phyloP scores from a whole-genome alignment of 257 asterid species.

The Gynochthodes officinalis region DNA sequence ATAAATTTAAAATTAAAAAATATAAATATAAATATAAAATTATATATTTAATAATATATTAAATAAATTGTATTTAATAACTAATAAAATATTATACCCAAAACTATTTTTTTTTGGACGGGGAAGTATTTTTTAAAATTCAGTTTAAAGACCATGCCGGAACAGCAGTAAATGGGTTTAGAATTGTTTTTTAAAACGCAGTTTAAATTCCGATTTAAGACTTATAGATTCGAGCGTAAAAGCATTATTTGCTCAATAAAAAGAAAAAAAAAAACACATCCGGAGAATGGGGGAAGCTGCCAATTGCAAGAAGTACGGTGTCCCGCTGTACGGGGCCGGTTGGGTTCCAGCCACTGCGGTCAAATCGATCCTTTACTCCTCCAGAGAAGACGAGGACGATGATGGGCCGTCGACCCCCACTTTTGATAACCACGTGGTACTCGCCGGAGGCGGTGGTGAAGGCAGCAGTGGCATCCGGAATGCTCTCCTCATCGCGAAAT shows the following conservation, averaged over 20 bases:
- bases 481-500: constrained; percentile 59
- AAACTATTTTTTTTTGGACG: too few relatives aligned
- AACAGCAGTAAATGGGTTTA: too few relatives aligned
- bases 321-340: constrained; percentile 85
- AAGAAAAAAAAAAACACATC: neutral
- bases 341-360: constrained; percentile 64
- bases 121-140: too few relatives aligned
- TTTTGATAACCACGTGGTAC: constrained; percentile 41
- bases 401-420: constrained; percentile 19
- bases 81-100: too few relatives aligned
- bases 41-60: too few relatives aligned
- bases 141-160: too few relatives aligned
- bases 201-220: too few relatives aligned
- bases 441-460: constrained; percentile 98
- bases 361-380: constrained; percentile 17
- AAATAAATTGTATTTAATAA: too few relatives aligned
- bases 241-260: neutral
- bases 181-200: too few relatives aligned
- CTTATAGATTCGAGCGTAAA: neutral
- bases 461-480: constrained; percentile 83
- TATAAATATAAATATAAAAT: too few relatives aligned
- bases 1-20: too few relatives aligned
- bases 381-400: constrained; percentile 22
- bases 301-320: constrained; percentile 55
- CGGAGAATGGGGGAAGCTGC: constrained; percentile 19